Evolutionary conservation across 805 yeast species (phyloP).

Genomic region (Blastobotrys muscicola): DNA sequence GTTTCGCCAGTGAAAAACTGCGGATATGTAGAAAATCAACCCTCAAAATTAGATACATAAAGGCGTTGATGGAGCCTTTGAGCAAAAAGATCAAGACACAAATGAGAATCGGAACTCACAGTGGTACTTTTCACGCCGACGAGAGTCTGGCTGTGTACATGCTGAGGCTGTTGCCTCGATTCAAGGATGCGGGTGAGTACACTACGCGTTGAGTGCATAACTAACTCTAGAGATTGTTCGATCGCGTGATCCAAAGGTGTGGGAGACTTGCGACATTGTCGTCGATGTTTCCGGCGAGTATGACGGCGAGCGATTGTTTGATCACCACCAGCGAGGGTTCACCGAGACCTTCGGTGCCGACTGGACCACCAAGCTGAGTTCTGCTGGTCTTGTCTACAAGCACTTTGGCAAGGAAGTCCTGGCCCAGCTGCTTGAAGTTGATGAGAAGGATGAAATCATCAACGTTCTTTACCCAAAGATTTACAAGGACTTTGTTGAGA

Average conservation of each 20-base stretch:
- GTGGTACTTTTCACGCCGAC: slow-evolving; percentile 93
- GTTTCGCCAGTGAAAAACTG: slow-evolving; percentile 1
- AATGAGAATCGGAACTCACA: slow-evolving; percentile 62
- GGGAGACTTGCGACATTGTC: slow-evolving; percentile 85
- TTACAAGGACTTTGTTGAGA: slow-evolving; percentile 82
- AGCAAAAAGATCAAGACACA: neutral
- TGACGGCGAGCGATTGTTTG: slow-evolving; percentile 77
- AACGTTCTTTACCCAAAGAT: slow-evolving; percentile 63
- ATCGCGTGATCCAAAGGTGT: slow-evolving; percentile 70
- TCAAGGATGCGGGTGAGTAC: slow-evolving; percentile 36
- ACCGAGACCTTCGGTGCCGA: slow-evolving; percentile 51
- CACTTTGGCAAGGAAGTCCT: slow-evolving; percentile 35
- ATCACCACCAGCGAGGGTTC: slow-evolving; percentile 95
- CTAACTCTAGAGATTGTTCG: slow-evolving; percentile 44
- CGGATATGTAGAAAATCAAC: no score
- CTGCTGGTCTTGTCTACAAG: slow-evolving; percentile 90
- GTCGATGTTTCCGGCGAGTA: slow-evolving; percentile 93
- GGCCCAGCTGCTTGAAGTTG: slow-evolving; percentile 37
- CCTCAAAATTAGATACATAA: no score
- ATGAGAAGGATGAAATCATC: slow-evolving; percentile 31
- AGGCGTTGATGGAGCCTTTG: neutral
- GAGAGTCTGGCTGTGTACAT: slow-evolving; percentile 90
- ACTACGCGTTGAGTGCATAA: no score
- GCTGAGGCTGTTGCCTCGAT: slow-evolving; percentile 64
- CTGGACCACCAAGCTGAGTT: slow-evolving; percentile 70